Evolutionary conservation across 2,329 filamentous ascomycete species (phyloP).

Genomic region (Ceratocystis destructans): DNA sequence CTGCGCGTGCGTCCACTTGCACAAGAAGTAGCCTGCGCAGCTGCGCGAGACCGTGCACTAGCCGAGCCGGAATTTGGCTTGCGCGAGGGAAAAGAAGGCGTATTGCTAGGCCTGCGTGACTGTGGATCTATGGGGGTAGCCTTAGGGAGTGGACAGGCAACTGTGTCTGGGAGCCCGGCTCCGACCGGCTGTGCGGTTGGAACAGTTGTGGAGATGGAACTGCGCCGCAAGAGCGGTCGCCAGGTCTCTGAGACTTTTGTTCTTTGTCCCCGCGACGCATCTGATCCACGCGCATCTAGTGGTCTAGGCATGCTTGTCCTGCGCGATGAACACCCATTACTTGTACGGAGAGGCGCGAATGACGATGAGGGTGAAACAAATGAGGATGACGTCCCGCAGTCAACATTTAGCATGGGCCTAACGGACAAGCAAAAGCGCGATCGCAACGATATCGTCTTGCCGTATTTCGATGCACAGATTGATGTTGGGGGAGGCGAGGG

Average conservation of each 20-base stretch:
- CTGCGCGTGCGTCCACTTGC: conserved; percentile 58
- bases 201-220: conserved; percentile 70
- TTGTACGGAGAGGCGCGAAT: conserved; percentile 25
- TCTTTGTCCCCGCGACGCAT: background rate
- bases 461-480: conserved; percentile 93
- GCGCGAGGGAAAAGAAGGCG: conserved; percentile 61
- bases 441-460: conserved; percentile 76
- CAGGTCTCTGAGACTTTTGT: conserved; percentile 57
- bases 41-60: conserved; percentile 61
- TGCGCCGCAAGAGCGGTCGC: conserved; percentile 69
- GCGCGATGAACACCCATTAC: conserved; percentile 60
- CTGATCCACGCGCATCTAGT: background rate
- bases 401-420: conserved; percentile 73
- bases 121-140: conserved; percentile 25
- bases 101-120: conserved; percentile 46
- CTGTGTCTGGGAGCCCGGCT: too few relatives aligned
- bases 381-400: conserved; percentile 40
- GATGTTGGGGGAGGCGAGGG: conserved; percentile 67
- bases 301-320: conserved; percentile 36
- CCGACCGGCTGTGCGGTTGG: background rate
- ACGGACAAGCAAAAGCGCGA: conserved; percentile 84
- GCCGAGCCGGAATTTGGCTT: conserved; percentile 68
- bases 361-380: conserved; percentile 26
- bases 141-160: conserved; percentile 22
- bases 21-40: conserved; percentile 60